phyloP scores from a whole-genome alignment of 495 filamentous ascomycete genomes.

The Cercophora samala region DNA sequence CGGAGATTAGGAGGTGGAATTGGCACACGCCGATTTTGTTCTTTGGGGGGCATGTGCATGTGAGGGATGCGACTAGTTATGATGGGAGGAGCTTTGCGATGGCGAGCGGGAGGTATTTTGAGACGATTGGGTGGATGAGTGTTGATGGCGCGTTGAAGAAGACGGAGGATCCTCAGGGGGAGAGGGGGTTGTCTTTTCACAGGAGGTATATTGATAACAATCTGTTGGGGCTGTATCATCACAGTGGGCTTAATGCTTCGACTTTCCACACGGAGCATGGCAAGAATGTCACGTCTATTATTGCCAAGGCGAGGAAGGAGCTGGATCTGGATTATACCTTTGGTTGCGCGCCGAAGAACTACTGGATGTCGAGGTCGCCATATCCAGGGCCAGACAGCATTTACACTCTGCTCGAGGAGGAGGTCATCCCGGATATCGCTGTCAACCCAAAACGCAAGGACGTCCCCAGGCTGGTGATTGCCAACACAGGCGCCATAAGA shows the following conservation, averaged over 20 bases:
- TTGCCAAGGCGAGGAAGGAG: conserved; percentile 62
- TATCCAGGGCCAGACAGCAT: conserved; percentile 70
- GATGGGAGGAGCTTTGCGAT: conserved; percentile 78
- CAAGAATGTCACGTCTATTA: conserved; percentile 66
- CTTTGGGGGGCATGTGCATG: conserved; percentile 88
- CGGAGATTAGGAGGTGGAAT: conserved; percentile 70
- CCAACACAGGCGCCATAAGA: conserved; percentile 86
- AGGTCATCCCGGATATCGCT: conserved; percentile 65
- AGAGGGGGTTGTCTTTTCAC: conserved; percentile 50
- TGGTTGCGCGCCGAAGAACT: conserved; percentile 78
- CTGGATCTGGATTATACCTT: conserved; percentile 69
- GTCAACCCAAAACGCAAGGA: conserved; percentile 36
- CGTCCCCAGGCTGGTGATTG: conserved; percentile 62
- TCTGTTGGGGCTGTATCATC: conserved; percentile 76
- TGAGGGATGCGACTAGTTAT: conserved; percentile 78
- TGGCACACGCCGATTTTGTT: conserved; percentile 86
- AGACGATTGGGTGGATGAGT: conserved; percentile 95
- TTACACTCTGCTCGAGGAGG: conserved; percentile 72
- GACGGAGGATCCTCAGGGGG: background rate
- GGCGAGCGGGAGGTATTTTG: conserved; percentile 92
- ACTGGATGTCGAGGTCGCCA: conserved; percentile 72
- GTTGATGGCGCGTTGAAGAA: conserved; percentile 63
- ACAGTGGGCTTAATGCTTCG: conserved; percentile 63
- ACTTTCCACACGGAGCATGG: conserved; percentile 81
- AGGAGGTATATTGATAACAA: conserved; percentile 96